Conservation (phyloP, 148 eudicot genomes). For the Nepenthes mirabilis region DNA sequence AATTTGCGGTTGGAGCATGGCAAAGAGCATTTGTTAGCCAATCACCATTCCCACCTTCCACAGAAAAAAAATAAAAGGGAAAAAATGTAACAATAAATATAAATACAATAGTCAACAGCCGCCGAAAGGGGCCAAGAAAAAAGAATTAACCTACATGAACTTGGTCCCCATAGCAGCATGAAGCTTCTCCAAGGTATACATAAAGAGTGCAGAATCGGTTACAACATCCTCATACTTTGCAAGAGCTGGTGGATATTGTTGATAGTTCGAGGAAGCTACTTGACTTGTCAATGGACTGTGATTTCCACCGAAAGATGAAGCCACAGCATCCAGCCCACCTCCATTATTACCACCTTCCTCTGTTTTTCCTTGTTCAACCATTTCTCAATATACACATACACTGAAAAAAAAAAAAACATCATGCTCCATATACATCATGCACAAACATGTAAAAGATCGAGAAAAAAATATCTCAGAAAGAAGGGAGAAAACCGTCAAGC, state of each 20-base stretch:
- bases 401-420: not conserved
- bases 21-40: too few relatives aligned
- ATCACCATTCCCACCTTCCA: too few relatives aligned
- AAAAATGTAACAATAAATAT: not conserved
- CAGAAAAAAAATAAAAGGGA: too few relatives aligned
- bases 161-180: slow-evolving; percentile 81
- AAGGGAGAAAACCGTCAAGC: not conserved
- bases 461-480: not conserved
- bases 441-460: too few relatives aligned
- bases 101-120: not conserved
- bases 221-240: slow-evolving; percentile 67
- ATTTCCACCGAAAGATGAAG: slow-evolving; percentile 3
- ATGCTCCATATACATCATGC: too few relatives aligned
- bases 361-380: slow-evolving; percentile 23
- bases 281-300: slow-evolving; percentile 10
- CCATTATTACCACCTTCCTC: slow-evolving; percentile 2
- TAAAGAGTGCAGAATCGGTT: slow-evolving; percentile 40
- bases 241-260: slow-evolving; percentile 50
- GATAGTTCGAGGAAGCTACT: slow-evolving; percentile 14
- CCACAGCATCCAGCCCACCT: slow-evolving; percentile 12
- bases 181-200: slow-evolving; percentile 62
- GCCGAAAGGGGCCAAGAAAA: not conserved
- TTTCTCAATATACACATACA: not conserved
- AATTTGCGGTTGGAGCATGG: too few relatives aligned
- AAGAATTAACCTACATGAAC: slow-evolving; percentile 46